Base-by-base conservation (phyloP, 2,329 filamentous ascomycete genomes). In the Aspergillus phoenicis region DNA sequence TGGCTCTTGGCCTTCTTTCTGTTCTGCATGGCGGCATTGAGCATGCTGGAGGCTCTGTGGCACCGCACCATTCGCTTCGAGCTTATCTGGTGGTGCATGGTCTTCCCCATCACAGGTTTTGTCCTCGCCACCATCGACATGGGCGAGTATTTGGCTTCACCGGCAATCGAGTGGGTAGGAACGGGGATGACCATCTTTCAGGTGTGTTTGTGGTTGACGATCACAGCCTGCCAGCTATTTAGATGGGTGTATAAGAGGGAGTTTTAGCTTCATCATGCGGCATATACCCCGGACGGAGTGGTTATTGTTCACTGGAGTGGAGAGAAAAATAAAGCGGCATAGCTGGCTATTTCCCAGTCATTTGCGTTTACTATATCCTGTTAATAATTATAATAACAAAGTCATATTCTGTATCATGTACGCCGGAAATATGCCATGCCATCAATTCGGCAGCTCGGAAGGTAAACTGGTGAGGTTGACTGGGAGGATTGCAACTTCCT, bases 1-100 rank as follows among this genome's bases (percentile, higher is more conserved):
- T 80, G 81, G 75, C 73, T 80, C 0, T 78, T 84, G 41, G 77
- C 79, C 4, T 78, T 83, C 52, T 84, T 82, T 79, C 83, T 83
- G 70, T 83, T 82, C 68, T 78, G 76, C 65, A 77, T 82, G 56
- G 74, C 74, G 0, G 73, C 72, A 1, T 63, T 81, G 0, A 71
- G 74, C 2, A 72, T 80, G 8, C n/a, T 80, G 41, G 58, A 20
- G 52, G 60, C n/a, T 2, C 30, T n/a, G 49, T 52, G 10, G 39
- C 51, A 13, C 26, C 56, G 11, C 20, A 33, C 39, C 15, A 56
- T 56, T 11, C 39, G 13, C 20, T 24, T 65, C 62, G 56, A 61
- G 6, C 22, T 67, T 15, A 47, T 53, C 8, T 70, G 64, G 57
- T 70, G 68, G 68, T 57, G 62, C 20, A 67, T 67, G 57, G 76